Percentiles rank a stretch among this genome's conserved stretches.
phyloP scores from a whole-genome alignment of 345 rosid species.

The Eucalyptus cloeziana region DNA sequence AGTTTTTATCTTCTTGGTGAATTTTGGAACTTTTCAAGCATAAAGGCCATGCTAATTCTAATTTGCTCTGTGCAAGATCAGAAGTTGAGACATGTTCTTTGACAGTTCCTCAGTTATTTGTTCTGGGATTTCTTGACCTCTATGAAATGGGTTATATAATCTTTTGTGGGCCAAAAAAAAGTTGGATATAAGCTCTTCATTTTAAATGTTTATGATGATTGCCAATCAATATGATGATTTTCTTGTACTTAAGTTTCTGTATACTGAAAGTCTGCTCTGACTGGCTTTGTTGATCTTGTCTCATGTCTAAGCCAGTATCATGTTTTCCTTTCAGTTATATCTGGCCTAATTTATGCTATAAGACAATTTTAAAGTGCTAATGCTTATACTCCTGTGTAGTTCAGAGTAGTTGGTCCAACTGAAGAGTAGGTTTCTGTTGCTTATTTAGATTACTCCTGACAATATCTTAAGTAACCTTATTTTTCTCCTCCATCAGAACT shows the following conservation, averaged over 20 bases:
- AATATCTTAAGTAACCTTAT: background rate
- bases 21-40: background rate
- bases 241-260: background rate
- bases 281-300: background rate
- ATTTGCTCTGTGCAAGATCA: background rate
- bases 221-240: background rate
- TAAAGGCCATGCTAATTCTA: background rate
- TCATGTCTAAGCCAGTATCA: background rate
- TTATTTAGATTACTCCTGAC: background rate
- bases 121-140: background rate
- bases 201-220: background rate
- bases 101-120: background rate
- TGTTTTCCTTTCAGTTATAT: background rate
- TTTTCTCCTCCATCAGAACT: slow-evolving; percentile 32
- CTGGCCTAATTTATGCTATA: background rate
- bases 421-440: background rate
- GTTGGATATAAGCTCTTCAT: background rate
- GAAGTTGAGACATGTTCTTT: background rate
- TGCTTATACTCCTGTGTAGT: background rate
- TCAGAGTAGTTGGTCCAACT: background rate
- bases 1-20: slow-evolving; percentile 2
- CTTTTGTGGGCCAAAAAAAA: background rate
- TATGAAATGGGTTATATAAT: background rate
- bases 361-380: background rate
- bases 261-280: background rate